Conservation (phyloP, 208 protist species). For the Angomonas ambiguus region DNA sequence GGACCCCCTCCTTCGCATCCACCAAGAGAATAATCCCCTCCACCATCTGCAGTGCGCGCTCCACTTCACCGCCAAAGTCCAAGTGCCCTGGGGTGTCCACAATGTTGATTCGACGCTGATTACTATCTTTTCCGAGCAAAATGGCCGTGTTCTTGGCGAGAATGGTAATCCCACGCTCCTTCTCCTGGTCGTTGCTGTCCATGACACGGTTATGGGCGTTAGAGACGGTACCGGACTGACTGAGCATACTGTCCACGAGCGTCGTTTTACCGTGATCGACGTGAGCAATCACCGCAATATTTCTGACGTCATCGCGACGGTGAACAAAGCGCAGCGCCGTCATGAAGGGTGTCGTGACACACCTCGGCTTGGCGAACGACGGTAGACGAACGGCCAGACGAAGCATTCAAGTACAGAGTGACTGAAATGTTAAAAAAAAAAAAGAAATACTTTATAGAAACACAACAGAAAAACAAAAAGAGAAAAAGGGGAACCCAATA, state of each 20-base stretch:
- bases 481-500: neutral
- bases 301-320: constrained; percentile 83
- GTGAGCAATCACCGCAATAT: constrained; percentile 97
- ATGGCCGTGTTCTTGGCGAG: constrained; percentile 94
- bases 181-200: constrained; percentile 96
- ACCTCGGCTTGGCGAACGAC: neutral
- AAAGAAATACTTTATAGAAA: neutral
- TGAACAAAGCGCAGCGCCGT: constrained; percentile 35
- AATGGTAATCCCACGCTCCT: constrained; percentile 97
- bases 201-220: constrained; percentile 93
- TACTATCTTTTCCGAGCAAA: constrained; percentile 49
- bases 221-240: constrained; percentile 80
- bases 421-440: neutral
- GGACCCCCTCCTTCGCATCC: constrained; percentile 95
- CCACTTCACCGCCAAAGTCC: constrained; percentile 98
- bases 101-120: constrained; percentile 92
- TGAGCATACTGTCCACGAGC: constrained; percentile 94
- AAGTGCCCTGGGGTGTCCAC: constrained; percentile 97
- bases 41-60: constrained; percentile 96
- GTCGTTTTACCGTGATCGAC: constrained; percentile 98
- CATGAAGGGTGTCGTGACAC: neutral
- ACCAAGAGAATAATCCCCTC: constrained; percentile 96
- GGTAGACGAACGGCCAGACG: neutral
- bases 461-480: neutral
- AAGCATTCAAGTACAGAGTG: neutral